These are phyloP conservation scores for Phytophthora podocarpi DNA, from an alignment of 352 stramenopile genomes.

Conservation along the genomic window DNA sequence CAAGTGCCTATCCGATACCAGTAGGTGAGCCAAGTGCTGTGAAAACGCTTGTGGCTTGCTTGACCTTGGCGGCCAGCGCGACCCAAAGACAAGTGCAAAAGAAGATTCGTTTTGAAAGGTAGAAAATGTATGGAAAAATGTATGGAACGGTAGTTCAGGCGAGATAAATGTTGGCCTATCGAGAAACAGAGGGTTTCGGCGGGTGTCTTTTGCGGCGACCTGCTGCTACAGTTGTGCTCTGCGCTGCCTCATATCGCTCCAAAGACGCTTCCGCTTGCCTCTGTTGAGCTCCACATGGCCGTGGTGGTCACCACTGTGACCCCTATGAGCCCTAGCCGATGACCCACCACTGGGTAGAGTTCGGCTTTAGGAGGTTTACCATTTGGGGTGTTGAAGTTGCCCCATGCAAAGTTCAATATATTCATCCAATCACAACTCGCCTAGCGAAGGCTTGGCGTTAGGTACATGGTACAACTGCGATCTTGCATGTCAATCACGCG, in stretches of 20 bases:
- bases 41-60: constrained; percentile 7
- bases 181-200: too few relatives aligned
- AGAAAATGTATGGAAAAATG: neutral
- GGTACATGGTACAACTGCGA: too few relatives aligned
- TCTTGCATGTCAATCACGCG: neutral
- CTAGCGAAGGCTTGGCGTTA: neutral
- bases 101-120: constrained; percentile 5
- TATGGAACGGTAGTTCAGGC: too few relatives aligned
- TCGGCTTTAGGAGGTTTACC: neutral
- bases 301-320: too few relatives aligned
- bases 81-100: constrained; percentile 24
- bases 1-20: neutral
- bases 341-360: constrained; percentile 3
- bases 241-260: too few relatives aligned
- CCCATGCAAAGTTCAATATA: constrained; percentile 7
- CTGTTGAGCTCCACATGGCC: too few relatives aligned
- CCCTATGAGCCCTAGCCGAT: neutral
- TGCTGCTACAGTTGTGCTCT: too few relatives aligned
- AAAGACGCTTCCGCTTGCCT: too few relatives aligned
- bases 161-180: too few relatives aligned
- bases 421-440: constrained; percentile 13
- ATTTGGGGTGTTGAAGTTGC: constrained; percentile 24
- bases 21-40: too few relatives aligned
- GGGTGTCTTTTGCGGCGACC: too few relatives aligned
- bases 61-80: too few relatives aligned